A percentile compares a stretch with the other conserved stretches of the same genome.
Evolutionary conservation across 768 basidiomycete species (phyloP).

Genomic region (Pleurotus eryngii): DNA sequence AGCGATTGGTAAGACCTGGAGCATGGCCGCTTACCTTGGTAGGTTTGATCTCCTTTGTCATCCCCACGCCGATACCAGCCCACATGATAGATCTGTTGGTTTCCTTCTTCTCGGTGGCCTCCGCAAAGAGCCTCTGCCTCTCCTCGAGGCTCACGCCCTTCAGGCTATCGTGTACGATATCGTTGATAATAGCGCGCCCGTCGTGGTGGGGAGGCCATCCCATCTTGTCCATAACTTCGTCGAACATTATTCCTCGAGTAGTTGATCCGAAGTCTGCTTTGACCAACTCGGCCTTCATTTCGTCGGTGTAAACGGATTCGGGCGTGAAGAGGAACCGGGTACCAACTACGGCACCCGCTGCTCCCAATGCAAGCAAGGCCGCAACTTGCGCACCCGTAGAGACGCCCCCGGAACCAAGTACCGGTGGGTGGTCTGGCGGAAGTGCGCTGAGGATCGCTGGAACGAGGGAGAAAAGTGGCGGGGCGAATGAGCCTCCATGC

Average conservation of each 20-base stretch:
- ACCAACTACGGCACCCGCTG: conserved; percentile 41
- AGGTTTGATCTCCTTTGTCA: conserved; percentile 23
- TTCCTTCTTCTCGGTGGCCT: conserved; percentile 27
- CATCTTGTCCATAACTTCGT: conserved; percentile 31
- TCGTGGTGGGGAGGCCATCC: conserved; percentile 40
- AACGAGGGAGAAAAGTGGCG: conserved; percentile 35
- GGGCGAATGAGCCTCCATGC: conserved; percentile 36
- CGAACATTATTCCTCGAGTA: conserved; percentile 37
- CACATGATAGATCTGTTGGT: conserved; percentile 31
- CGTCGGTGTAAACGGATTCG: conserved; percentile 36
- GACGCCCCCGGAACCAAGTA: conserved; percentile 50
- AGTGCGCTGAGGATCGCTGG: conserved; percentile 30
- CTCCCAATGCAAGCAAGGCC: conserved; percentile 38
- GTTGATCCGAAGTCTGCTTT: conserved; percentile 30
- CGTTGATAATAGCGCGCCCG: conserved; percentile 39
- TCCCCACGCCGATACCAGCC: conserved; percentile 40
- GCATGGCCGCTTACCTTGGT: neutral
- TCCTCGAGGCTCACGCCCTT: conserved; percentile 26
- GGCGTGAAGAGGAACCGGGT: conserved; percentile 46
- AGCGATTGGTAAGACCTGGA: neutral
- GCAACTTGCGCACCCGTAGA: conserved; percentile 42
- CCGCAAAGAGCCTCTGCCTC: conserved; percentile 20
- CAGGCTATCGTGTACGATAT: conserved; percentile 24
- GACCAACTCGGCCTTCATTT: conserved; percentile 36
- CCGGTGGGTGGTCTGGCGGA: conserved; percentile 22